Evolutionary conservation across 257 asterid species (phyloP).

Genomic region (Solanum bulbocastanum): DNA sequence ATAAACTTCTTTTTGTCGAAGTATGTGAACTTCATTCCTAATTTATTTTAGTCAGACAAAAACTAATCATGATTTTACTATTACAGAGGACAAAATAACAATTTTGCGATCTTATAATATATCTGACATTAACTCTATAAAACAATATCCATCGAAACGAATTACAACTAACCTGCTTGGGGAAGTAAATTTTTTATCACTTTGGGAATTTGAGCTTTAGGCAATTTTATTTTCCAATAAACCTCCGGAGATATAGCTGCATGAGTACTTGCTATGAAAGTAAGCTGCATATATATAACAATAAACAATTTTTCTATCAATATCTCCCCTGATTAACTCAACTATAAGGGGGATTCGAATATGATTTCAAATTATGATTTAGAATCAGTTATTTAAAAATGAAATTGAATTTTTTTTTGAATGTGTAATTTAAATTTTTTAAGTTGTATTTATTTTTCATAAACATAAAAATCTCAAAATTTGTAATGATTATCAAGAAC

Average conservation of each 20-base stretch:
- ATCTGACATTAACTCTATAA: too few relatives aligned
- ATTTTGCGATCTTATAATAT: too few relatives aligned
- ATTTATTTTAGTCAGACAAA: background rate
- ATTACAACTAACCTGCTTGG: background rate
- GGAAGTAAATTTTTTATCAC: constrained; percentile 4
- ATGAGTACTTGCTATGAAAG: constrained; percentile 4
- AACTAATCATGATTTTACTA: background rate
- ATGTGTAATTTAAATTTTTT: too few relatives aligned
- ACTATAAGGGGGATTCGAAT: background rate
- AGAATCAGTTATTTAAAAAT: too few relatives aligned
- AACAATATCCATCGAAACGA: background rate
- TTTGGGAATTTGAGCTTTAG: constrained; percentile 14
- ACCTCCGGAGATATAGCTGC: constrained; percentile 7
- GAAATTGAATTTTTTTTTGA: too few relatives aligned
- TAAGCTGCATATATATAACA: background rate
- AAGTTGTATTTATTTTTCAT: too few relatives aligned
- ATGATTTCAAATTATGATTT: background rate
- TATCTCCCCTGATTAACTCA: background rate
- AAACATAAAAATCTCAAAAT: background rate
- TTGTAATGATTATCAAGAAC: too few relatives aligned
- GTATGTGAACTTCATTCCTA: too few relatives aligned
- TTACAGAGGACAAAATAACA: background rate
- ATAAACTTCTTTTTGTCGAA: too few relatives aligned
- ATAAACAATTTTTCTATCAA: background rate
- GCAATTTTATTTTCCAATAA: constrained; percentile 20